Conservation (phyloP, 352 stramenopile species). For the Pythium periplocum region DNA sequence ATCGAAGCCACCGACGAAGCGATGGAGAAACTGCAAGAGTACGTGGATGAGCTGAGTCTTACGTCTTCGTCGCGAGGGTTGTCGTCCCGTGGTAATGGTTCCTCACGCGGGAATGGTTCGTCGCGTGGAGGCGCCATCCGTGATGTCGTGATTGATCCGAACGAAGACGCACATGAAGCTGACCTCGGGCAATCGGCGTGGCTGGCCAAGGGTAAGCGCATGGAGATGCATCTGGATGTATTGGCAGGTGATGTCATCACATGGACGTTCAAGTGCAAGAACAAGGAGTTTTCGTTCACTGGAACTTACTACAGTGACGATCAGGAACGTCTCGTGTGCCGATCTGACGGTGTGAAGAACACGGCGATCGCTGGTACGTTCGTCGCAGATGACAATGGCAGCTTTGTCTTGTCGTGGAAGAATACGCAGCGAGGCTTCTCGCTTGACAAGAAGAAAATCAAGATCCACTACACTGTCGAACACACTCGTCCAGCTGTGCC, state of each 20-base stretch:
- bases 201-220: constrained; percentile 51
- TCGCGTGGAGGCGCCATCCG: no score
- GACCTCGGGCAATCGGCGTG: constrained; percentile 5
- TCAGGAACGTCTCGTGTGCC: constrained; percentile 35
- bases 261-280: constrained; percentile 59
- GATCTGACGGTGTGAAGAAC: constrained; percentile 66
- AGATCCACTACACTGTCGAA: constrained; percentile 48
- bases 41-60: constrained; percentile 43
- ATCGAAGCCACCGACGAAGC: constrained; percentile 22
- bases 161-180: constrained; percentile 8
- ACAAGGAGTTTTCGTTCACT: constrained; percentile 55
- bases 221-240: constrained; percentile 83
- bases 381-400: constrained; percentile 47
- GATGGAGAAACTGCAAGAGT: constrained; percentile 49
- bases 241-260: constrained; percentile 49
- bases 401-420: constrained; percentile 69
- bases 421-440: constrained; percentile 67
- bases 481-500: constrained; percentile 32
- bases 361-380: constrained; percentile 43
- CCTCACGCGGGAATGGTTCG: no score
- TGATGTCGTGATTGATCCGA: not conserved
- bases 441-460: constrained; percentile 54
- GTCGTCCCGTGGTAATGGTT: no score
- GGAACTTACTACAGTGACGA: constrained; percentile 62
- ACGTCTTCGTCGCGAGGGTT: constrained; percentile 20